Base-by-base conservation (phyloP, 176 grass and related monocot genomes). In the Metroxylon sagu region DNA sequence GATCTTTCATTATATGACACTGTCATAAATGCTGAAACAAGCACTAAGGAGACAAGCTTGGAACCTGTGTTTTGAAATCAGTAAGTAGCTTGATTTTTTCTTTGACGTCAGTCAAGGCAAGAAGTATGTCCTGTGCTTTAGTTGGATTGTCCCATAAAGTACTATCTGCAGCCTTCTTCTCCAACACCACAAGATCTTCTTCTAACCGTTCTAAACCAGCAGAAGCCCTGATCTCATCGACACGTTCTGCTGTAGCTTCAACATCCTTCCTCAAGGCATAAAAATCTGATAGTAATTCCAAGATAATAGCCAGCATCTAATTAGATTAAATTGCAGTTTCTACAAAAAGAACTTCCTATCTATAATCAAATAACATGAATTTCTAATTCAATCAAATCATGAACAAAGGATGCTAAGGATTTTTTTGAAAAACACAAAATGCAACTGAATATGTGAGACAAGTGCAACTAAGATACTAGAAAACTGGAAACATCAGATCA, bases 111-210 rank as follows among this genome's bases (percentile, higher is more conserved):
- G 84, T 91, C 54, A 97, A 78, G 67, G 86, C 61, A 72, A 91
- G 82, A 30, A 91, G 84, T 62, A 97, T 85, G 69, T 73, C 84
- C 59, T 97, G 92, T 62, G 92, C 92, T 26, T 82, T 88, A 65
- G 83, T 79, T 66, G 81, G 92, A 80, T 97, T 87, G 67, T 97
- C 92, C 92, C 92, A 97, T 62, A 97, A 80, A 27, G 84, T 76
- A 50, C 74, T 82, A 73, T 97, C 87, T 29, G 57, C 62, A 0
- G 92, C 84, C 61, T 91, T 97, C 14, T 65, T 88, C 76, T 97
- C 87, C 4, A 91, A 75, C 0, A 50, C 74, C 54, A 76, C 23
- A 15, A 82, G 85, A n/a, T 97, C 81, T 4, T 69, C 78, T 71
- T 88, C 60, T 14, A 97, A 88, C 59, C 59, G 69, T 31, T 88